A percentile compares a stretch with the other conserved stretches of the same genome.
Conservation (phyloP, 129 eudicot genomes). For the Helichrysum umbraculigerum region DNA sequence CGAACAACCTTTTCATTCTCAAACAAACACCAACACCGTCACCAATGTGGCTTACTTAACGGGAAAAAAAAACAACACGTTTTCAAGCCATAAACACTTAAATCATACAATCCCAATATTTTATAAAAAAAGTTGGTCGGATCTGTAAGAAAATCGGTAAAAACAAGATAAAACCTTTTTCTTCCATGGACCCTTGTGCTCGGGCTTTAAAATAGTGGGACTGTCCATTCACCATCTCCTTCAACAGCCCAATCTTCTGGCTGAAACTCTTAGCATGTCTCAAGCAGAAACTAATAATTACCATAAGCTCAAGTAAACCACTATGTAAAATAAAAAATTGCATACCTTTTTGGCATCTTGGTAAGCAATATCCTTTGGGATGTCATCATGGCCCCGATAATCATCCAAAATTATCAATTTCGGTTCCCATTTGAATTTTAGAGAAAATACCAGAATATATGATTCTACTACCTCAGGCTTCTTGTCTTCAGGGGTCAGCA, state of each 20-base stretch:
- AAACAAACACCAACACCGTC: too few relatives aligned
- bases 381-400: constrained; percentile 82
- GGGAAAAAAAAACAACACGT: too few relatives aligned
- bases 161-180: constrained; percentile 85
- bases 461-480: too few relatives aligned
- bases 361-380: constrained; percentile 54
- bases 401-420: neutral
- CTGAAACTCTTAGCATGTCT: constrained; percentile 34
- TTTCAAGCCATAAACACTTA: too few relatives aligned
- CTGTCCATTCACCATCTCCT: constrained; percentile 98
- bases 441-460: neutral
- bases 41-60: too few relatives aligned
- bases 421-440: neutral
- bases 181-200: constrained; percentile 93
- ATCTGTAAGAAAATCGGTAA: too few relatives aligned
- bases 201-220: constrained; percentile 91
- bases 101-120: too few relatives aligned
- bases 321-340: neutral
- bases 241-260: constrained; percentile 99
- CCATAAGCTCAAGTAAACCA: neutral
- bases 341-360: constrained; percentile 5
- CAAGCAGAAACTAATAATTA: constrained; percentile 1
- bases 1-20: too few relatives aligned
- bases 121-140: too few relatives aligned
- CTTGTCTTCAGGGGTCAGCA: too few relatives aligned